Percentiles rank a stretch among this genome's conserved stretches.
These are phyloP conservation scores for Pseudogymnoascus sp. DNA, from an alignment of 2,329 filamentous ascomycete genomes.

Conservation along the genomic window DNA sequence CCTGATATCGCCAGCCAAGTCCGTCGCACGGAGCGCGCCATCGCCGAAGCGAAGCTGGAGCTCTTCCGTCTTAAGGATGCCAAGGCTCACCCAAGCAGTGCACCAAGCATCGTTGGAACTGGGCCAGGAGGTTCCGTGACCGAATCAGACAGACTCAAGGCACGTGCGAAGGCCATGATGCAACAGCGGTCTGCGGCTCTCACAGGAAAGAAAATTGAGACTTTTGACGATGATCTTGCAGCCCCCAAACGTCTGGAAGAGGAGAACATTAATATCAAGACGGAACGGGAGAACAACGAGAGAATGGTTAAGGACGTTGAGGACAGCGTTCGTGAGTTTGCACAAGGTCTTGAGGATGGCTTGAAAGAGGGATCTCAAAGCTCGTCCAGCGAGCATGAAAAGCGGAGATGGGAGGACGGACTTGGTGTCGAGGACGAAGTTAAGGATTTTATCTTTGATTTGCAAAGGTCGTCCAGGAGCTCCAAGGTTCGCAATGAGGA, in stretches of 20 bases:
- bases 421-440: constrained; percentile 94
- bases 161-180: constrained; percentile 95
- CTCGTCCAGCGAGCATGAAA: constrained; percentile 77
- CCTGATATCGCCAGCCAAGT: constrained; percentile 90
- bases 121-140: constrained; percentile 85
- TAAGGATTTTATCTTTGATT: constrained; percentile 93
- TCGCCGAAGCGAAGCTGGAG: constrained; percentile 84
- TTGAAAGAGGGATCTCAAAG: constrained; percentile 73
- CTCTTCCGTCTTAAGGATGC: constrained; percentile 89
- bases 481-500: constrained; percentile 58
- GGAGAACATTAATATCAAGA: constrained; percentile 70
- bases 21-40: constrained; percentile 79
- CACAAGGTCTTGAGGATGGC: constrained; percentile 72
- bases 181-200: constrained; percentile 90
- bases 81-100: constrained; percentile 78
- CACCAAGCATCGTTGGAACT: constrained; percentile 76
- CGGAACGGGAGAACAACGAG: constrained; percentile 88
- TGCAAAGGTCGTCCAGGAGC: constrained; percentile 77
- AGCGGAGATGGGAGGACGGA: constrained; percentile 88
- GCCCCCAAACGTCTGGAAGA: constrained; percentile 81
- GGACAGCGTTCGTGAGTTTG: constrained; percentile 86
- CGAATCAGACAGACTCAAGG: constrained; percentile 89
- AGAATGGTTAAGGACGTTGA: constrained; percentile 95
- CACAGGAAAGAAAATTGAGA: constrained; percentile 70
- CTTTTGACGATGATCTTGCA: constrained; percentile 61